Evolutionary conservation across 495 filamentous ascomycete species (phyloP).

Genomic region (Aspergillus haitiensis): DNA sequence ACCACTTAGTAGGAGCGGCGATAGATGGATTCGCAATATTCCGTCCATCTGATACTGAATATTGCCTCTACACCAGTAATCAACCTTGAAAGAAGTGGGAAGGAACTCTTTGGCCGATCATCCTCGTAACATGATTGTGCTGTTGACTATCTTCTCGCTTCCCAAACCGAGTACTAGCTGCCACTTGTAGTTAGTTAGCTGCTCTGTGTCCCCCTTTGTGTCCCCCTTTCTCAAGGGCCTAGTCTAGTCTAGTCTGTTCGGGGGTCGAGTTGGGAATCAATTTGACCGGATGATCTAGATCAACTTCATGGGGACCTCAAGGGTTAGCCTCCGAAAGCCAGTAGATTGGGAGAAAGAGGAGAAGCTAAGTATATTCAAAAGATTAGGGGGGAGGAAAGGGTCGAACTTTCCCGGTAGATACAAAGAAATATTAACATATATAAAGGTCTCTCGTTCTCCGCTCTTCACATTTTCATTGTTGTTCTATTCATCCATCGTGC

Average conservation of each 20-base stretch:
- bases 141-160: too few species aligned
- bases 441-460: neutral
- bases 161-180: too few species aligned
- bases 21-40: neutral
- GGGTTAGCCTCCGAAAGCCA: neutral
- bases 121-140: too few species aligned
- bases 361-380: neutral
- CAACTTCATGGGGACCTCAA: neutral
- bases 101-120: too few species aligned
- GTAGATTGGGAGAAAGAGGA: neutral
- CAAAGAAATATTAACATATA: neutral
- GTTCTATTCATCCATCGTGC: neutral
- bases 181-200: neutral
- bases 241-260: too few species aligned
- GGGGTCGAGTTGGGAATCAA: neutral
- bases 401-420: neutral
- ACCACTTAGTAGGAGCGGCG: neutral
- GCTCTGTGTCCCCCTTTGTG: neutral
- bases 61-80: too few species aligned
- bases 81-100: too few species aligned
- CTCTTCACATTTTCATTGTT: neutral
- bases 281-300: constrained; percentile 1
- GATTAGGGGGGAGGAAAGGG: neutral
- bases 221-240: neutral
- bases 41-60: neutral